Percentiles rank a stretch among this genome's conserved stretches.
Evolutionary conservation across 2,329 filamentous ascomycete species (phyloP).

Genomic region (Aspergillus sp.): DNA sequence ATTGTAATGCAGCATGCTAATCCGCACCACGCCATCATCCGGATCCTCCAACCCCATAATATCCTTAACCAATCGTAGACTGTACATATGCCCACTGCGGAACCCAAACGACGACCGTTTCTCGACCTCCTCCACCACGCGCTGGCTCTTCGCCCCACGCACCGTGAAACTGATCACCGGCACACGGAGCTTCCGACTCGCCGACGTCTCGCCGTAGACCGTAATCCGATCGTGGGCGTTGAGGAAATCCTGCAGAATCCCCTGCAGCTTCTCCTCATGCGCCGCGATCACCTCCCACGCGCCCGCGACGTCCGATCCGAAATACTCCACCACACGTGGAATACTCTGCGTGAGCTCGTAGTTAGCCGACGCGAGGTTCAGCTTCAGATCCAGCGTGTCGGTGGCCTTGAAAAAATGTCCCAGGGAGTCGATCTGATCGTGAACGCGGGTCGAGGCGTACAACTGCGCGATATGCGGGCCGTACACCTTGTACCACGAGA

Average conservation of each 20-base stretch:
- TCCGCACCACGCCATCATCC: constrained; percentile 63
- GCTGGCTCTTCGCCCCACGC: constrained; percentile 53
- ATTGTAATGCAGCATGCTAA: constrained; percentile 74
- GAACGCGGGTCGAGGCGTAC: constrained; percentile 60
- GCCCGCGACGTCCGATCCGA: constrained; percentile 41
- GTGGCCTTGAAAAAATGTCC: constrained; percentile 66
- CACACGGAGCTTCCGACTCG: constrained; percentile 52
- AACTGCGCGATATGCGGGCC: constrained; percentile 72
- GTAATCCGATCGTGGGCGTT: constrained; percentile 51
- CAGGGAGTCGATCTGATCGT: constrained; percentile 55
- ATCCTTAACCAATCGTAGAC: constrained; percentile 59
- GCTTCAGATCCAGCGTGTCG: constrained; percentile 61
- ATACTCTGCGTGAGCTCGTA: constrained; percentile 68
- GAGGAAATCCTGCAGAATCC: constrained; percentile 59
- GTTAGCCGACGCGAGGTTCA: constrained; percentile 65
- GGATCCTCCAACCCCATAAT: constrained; percentile 57
- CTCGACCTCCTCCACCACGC: constrained; percentile 63
- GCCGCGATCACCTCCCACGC: constrained; percentile 53
- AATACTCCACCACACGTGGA: constrained; percentile 60
- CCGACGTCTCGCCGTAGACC: constrained; percentile 56
- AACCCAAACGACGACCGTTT: constrained; percentile 58
- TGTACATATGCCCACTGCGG: constrained; percentile 68
- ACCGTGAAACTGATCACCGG: constrained; percentile 67
- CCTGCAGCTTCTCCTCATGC: constrained; percentile 62
- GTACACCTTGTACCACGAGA: constrained; percentile 81